A percentile compares a stretch with the other conserved stretches of the same genome.
Evolutionary conservation across 2,329 filamentous ascomycete species (phyloP).

Genomic region (Verticillium klebahnii): DNA sequence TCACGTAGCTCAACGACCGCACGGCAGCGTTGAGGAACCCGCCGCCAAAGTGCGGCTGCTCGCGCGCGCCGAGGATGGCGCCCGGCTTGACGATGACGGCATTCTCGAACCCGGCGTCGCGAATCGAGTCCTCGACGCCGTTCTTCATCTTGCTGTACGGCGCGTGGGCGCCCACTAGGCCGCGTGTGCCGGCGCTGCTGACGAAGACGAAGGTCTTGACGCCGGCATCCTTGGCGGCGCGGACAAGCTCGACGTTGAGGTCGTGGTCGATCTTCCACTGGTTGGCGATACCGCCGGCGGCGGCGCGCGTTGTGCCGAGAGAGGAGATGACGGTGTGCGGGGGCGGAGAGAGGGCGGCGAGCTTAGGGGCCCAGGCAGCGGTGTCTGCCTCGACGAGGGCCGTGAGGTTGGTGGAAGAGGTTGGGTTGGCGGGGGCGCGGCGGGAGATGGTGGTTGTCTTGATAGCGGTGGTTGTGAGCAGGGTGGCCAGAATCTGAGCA

Average conservation of each 20-base stretch:
- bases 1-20: conserved; percentile 48
- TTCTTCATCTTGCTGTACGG: conserved; percentile 71
- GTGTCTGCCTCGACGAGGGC: conserved; percentile 65
- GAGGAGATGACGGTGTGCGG: conserved; percentile 69
- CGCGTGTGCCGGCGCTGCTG: conserved; percentile 49
- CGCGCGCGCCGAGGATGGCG: conserved; percentile 66
- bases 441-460: conserved; percentile 62
- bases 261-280: conserved; percentile 89
- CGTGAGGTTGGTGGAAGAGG: conserved; percentile 51
- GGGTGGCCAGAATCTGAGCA: conserved; percentile 65
- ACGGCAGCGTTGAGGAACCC: conserved; percentile 51
- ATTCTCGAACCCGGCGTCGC: conserved; percentile 68
- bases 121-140: conserved; percentile 76
- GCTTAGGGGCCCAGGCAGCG: conserved; percentile 59
- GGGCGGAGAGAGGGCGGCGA: conserved; percentile 49
- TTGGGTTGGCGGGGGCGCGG: conserved; percentile 49
- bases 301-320: conserved; percentile 73
- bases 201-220: conserved; percentile 74
- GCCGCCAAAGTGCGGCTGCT: conserved; percentile 56
- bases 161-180: conserved; percentile 35
- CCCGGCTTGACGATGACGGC: conserved; percentile 72
- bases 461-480: conserved; percentile 51
- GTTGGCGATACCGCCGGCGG: conserved; percentile 69
- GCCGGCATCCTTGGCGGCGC: conserved; percentile 68
- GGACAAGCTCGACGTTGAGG: conserved; percentile 74